These are phyloP conservation scores for Nakazawaea wickerhamii DNA, from an alignment of 805 yeast genomes.

Conservation along the genomic window DNA sequence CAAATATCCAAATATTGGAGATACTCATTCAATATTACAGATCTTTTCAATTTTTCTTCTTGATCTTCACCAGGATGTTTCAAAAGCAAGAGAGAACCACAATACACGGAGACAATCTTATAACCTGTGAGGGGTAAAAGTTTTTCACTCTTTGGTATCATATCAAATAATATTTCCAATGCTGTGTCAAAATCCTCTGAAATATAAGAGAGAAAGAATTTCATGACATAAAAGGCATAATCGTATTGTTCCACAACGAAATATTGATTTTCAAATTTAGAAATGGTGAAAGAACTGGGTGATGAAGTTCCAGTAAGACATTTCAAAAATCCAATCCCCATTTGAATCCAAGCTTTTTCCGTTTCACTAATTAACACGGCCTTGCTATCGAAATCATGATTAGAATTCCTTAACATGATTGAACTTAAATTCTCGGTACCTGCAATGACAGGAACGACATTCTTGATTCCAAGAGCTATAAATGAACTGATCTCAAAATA, in stretches of 20 bases:
- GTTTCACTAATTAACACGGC: neutral
- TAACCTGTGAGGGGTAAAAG: conserved; percentile 4
- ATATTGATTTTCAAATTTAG: neutral
- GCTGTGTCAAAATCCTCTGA: conserved; percentile 3
- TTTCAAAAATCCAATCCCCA: conserved; percentile 1
- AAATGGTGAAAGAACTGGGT: neutral
- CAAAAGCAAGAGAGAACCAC: conserved; percentile 15
- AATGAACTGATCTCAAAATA: conserved; percentile 5
- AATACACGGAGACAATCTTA: conserved; percentile 13
- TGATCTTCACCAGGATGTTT: conserved; percentile 17
- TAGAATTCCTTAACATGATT: neutral
- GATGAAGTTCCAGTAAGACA: conserved; percentile 6
- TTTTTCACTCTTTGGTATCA: neutral
- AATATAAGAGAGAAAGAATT: neutral
- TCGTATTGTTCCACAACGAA: neutral
- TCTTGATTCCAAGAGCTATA: conserved; percentile 14
- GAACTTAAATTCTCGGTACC: conserved; percentile 11
- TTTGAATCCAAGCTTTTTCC: neutral
- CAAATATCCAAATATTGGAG: conserved; percentile 27
- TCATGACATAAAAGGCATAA: conserved; percentile 5
- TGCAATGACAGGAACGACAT: neutral
- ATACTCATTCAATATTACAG: conserved; percentile 18
- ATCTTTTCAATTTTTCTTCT: conserved; percentile 16
- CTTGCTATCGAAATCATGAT: neutral
- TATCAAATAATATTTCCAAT: neutral